A percentile compares a stretch with the other conserved stretches of the same genome.
Conservation (phyloP, 306 rosid genomes). For the Canavalia gladiata region DNA sequence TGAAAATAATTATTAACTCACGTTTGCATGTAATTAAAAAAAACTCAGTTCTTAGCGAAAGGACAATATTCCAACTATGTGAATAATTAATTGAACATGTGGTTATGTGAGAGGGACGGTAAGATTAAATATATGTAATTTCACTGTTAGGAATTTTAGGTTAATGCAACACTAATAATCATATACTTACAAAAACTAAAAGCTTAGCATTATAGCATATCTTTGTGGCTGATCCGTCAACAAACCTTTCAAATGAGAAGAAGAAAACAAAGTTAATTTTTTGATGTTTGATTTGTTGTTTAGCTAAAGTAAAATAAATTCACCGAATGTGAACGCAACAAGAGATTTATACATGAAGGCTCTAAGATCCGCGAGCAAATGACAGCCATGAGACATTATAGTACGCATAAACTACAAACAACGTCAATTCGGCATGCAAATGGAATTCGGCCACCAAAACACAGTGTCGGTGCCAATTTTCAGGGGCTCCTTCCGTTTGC, state of each 20-base stretch:
- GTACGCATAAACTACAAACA: neutral
- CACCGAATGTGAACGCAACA: slow-evolving; percentile 15
- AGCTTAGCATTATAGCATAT: neutral
- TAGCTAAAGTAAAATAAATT: neutral
- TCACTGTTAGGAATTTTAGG: neutral
- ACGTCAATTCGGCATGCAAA: slow-evolving; percentile 45
- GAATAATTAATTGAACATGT: neutral
- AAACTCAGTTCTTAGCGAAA: too few species aligned
- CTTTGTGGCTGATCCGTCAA: neutral
- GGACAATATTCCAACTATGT: neutral
- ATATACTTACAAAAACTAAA: neutral
- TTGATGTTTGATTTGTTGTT: neutral
- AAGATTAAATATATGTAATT: neutral
- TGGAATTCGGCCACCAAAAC: slow-evolving; percentile 27
- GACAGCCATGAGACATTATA: neutral
- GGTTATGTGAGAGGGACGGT: neutral
- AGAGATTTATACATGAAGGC: neutral
- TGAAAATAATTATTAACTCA: neutral
- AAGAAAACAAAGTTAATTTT: neutral
- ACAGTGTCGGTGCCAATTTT: slow-evolving; percentile 52
- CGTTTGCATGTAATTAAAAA: neutral
- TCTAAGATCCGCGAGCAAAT: neutral
- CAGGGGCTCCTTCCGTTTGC: slow-evolving; percentile 43
- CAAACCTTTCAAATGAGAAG: neutral
- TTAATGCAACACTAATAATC: neutral